Percentiles rank a stretch among this genome's conserved stretches.
Evolutionary conservation across 1,284 basidiomycete genomes (phyloP).

Genomic region (Boletellus deceptivus): DNA sequence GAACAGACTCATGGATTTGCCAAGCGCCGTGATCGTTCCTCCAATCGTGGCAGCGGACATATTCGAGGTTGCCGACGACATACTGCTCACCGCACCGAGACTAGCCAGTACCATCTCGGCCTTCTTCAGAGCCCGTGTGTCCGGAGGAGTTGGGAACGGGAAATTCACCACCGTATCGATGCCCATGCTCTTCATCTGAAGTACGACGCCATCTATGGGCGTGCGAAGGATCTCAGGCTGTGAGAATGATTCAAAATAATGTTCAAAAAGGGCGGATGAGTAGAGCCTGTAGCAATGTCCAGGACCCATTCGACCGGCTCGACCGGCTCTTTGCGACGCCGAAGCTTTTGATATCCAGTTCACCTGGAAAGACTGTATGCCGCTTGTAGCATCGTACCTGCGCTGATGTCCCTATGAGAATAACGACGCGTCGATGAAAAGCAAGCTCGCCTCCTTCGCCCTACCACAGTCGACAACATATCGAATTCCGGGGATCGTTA

Average conservation of each 20-base stretch:
- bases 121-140: constrained; percentile 72
- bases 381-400: constrained; percentile 92
- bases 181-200: constrained; percentile 99
- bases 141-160: constrained; percentile 96
- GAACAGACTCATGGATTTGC: constrained; percentile 89
- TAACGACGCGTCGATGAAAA: background rate
- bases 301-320: constrained; percentile 94
- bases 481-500: constrained; percentile 97
- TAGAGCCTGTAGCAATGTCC: constrained; percentile 93
- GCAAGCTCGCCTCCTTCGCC: constrained; percentile 80
- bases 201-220: constrained; percentile 94
- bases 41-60: constrained; percentile 35
- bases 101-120: constrained; percentile 83
- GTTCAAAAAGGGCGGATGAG: constrained; percentile 88
- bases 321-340: constrained; percentile 90
- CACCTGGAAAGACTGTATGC: constrained; percentile 96
- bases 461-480: constrained; percentile 97
- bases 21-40: constrained; percentile 83
- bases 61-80: constrained; percentile 26
- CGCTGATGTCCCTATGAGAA: constrained; percentile 57
- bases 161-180: constrained; percentile 97
- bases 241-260: constrained; percentile 87
- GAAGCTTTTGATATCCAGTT: constrained; percentile 97
- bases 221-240: constrained; percentile 93
- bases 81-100: constrained; percentile 76